Evolutionary conservation across 176 grass and related monocot genomes (phyloP), one percentile per base, ranked within the genome.

Genomic region (Olyra latifolia): DNA sequence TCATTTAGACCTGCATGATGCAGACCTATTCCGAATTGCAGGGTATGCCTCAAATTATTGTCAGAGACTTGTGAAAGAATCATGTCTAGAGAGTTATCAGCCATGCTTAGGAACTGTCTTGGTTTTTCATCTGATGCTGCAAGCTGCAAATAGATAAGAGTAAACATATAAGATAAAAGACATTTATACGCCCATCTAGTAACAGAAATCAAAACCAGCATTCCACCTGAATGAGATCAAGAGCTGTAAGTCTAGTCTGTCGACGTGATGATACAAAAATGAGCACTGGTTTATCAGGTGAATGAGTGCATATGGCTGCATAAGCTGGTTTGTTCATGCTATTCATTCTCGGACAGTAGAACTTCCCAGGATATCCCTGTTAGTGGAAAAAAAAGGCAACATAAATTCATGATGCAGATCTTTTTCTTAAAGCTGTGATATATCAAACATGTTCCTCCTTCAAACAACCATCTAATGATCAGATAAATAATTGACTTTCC

Each of bases 311-410:
- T 88, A 98, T 98, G 42, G 95, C 95, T 76, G 92, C 95, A 93
- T 94, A 98, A 65, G 90, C 92, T 64, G 95, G 95, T 87, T 98
- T 98, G 82, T 98, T 98, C 95, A 98, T 98, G 83, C 95, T 98
- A 87, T 94, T 94, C 95, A 98, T 98, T 92, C 95, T 94, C 3
- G 95, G 95, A 62, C 95, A 98, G 74, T 98, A 98, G 66, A 98
- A 98, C 61, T 98, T 98, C 66, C 95, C 92, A 54, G 92, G 95
- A 89, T 98, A 98, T 73, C 95, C 95, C 95, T 98, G 92, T 91
- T 56, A 47, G 56, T 80, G 59, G 15, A 75, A 8, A 81, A 10
- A 52, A 83, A 63, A 76, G 47, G 68, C 46, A 58, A 76, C 42
- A 74, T 44, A 25, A 83, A 72, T 53, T 75, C 39, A 91, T 27